Conservation (phyloP, 495 filamentous ascomycete species). For the Amorphotheca resinae region DNA sequence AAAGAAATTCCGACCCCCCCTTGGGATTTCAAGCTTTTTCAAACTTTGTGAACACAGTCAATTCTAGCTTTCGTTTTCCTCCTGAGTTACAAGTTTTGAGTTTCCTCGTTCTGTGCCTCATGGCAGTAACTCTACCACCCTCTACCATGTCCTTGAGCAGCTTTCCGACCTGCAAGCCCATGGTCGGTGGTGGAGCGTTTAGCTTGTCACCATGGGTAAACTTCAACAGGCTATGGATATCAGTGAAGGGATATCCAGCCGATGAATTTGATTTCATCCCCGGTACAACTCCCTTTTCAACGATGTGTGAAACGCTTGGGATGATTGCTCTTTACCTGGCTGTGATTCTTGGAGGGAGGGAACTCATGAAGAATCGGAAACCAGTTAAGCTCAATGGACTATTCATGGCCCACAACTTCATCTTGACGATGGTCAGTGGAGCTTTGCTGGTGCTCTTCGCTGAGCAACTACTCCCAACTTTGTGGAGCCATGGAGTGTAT, state of each 20-base stretch:
- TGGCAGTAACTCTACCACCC: too few species aligned
- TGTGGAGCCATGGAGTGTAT: conserved; percentile 57
- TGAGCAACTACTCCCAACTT: conserved; percentile 58
- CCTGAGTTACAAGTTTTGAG: too few species aligned
- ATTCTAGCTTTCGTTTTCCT: too few species aligned
- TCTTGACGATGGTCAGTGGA: conserved; percentile 57
- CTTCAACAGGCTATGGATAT: conserved; percentile 73
- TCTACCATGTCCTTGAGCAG: conserved; percentile 5
- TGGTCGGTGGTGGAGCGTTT: conserved; percentile 50
- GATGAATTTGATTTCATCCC: conserved; percentile 57
- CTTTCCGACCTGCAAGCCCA: conserved; percentile 2
- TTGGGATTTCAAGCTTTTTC: too few species aligned
- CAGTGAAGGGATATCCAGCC: conserved; percentile 56
- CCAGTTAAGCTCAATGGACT: conserved; percentile 53
- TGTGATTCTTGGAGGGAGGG: conserved; percentile 62
- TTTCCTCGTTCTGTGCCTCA: too few species aligned
- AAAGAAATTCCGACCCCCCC: too few species aligned
- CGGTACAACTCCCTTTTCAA: conserved; percentile 57
- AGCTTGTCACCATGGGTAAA: conserved; percentile 86
- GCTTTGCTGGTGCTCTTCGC: conserved; percentile 58
- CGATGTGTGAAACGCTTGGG: conserved; percentile 48
- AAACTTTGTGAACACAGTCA: too few species aligned
- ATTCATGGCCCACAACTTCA: conserved; percentile 74
- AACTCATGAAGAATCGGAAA: conserved; percentile 56
- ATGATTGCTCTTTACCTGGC: conserved; percentile 59